These are phyloP conservation scores for Rhamnella rubrinervis DNA, from an alignment of 331 rosid genomes.

Conservation along the genomic window DNA sequence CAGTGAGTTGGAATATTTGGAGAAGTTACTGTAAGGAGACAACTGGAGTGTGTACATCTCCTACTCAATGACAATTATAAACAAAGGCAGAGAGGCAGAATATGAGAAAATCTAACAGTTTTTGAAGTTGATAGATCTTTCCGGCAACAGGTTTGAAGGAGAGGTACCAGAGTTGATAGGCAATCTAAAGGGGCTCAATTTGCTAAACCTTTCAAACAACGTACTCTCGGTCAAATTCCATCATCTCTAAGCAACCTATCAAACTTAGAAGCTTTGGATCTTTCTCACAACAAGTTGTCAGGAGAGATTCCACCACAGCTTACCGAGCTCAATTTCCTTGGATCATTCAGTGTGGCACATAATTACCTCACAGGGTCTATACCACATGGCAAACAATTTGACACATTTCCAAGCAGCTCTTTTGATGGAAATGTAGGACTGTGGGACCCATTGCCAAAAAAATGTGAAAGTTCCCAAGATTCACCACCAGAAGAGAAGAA, in stretches of 20 bases:
- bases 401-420: constrained; percentile 4
- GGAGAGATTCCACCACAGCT: constrained; percentile 6
- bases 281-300: constrained; percentile 22
- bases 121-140: not conserved
- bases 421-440: constrained; percentile 13
- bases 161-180: constrained; percentile 9
- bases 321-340: constrained; percentile 11
- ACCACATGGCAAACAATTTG: constrained; percentile 20
- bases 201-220: constrained; percentile 22
- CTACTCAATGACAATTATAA: not conserved
- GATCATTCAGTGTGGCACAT: constrained; percentile 16
- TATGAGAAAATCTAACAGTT: not conserved
- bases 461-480: not conserved
- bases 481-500: not conserved
- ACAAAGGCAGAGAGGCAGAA: constrained; percentile 2
- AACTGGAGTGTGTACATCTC: too few relatives aligned
- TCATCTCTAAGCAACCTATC: constrained; percentile 6
- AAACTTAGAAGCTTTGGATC: constrained; percentile 20
- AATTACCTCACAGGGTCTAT: constrained; percentile 17
- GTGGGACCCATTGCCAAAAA: constrained; percentile 3
- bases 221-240: constrained; percentile 13
- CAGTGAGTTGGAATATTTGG: not conserved
- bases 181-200: not conserved
- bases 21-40: not conserved
- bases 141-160: constrained; percentile 20